Base-by-base conservation (phyloP, 2,329 filamentous ascomycete species). In the Monosporascus sp. region DNA sequence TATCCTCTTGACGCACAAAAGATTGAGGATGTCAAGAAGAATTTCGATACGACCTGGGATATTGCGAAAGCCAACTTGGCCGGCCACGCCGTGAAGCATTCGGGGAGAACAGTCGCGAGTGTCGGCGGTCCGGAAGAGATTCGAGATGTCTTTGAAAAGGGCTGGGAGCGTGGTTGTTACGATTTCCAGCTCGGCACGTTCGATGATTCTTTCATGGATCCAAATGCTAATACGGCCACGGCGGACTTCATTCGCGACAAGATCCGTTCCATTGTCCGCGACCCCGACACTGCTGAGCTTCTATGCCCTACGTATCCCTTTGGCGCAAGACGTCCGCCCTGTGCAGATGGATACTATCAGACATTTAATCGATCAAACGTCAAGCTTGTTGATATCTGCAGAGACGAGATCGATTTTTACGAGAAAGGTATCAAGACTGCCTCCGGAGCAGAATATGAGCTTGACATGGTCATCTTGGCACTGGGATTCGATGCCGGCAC, bases 391-490 rank as follows among this genome's bases (percentile, higher is more conserved):
- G 50, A 57, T 48, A 17, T 54, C 18, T 46, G 24, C 18, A 44
- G 50, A 24, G 54, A 51, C 11, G 49, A 51, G 2, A 53, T 57
- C 14, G 31, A 35, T 8, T 24, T 55, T 8, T 31, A 43, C 14
- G 25, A 37, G 3, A 67, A 55, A 0, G 76, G 76, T 0, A 71
- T 81, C 48, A 53, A 62, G 17, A 68, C 71, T 1, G 51, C 65
- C 1, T 70, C 75, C 37, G 70, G 72, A 1, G 68, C 59, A 8
- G 60, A 65, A 11, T 58, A 70, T 17, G 68, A 72, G 11, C 55
- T 75, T 1, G 70, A 72, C 41, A 52, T 70, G 1, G 53, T 73
- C 37, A 60, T 70, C 38, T 57, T 66, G n/a, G 66, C 66, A 35
- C 63, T 65, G 0, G 72, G 72, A 0, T 74, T 70, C 22, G 65